These are phyloP conservation scores for Syzygium aromaticum DNA, from an alignment of 345 rosid species.

Conservation along the genomic window DNA sequence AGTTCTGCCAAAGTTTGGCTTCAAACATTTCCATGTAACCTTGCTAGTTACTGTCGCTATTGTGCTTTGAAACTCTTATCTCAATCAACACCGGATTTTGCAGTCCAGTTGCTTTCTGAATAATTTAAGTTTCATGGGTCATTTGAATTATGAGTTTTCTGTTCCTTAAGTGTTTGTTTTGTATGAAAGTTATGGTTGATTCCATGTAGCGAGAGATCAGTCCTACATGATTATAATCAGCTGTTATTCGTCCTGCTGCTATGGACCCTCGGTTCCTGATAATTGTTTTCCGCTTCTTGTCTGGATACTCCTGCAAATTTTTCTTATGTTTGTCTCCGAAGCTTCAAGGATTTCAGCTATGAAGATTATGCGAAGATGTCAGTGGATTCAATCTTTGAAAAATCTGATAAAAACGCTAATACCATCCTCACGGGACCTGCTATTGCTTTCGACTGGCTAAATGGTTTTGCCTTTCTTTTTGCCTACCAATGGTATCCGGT, in stretches of 20 bases:
- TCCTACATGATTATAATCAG: neutral
- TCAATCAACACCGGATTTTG: neutral
- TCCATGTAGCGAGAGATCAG: neutral
- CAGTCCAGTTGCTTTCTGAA: neutral
- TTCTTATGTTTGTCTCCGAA: neutral
- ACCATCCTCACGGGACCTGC: neutral
- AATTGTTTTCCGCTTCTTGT: neutral
- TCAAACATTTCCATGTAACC: neutral
- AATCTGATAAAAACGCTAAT: neutral
- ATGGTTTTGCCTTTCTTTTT: neutral
- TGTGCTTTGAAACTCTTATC: neutral
- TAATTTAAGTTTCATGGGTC: neutral
- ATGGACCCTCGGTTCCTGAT: neutral
- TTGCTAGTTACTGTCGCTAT: neutral
- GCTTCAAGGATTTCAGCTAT: neutral
- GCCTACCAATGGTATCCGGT: neutral
- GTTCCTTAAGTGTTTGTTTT: neutral
- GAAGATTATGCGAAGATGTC: neutral
- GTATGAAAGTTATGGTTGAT: neutral
- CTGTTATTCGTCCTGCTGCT: neutral
- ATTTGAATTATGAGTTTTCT: neutral
- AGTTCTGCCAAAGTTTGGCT: neutral
- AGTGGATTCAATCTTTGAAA: neutral
- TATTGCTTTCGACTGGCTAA: neutral
- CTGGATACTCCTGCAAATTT: neutral